These are phyloP conservation scores for Climacium dendroides DNA, from an alignment of 225 moss, liverwort and hornwort species.

Conservation along the genomic window DNA sequence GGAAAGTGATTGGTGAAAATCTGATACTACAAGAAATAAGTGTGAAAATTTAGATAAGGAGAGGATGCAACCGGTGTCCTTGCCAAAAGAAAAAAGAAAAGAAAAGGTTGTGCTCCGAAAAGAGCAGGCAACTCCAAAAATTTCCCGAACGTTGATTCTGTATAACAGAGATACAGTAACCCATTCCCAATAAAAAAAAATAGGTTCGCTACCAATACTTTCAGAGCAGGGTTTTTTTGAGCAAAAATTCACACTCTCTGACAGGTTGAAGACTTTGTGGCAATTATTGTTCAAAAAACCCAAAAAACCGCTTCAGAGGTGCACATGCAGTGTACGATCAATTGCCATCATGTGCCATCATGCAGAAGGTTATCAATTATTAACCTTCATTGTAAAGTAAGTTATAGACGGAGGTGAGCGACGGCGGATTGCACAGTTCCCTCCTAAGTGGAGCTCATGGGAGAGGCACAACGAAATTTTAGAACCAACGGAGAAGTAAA, in stretches of 20 bases:
- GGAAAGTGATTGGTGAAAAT: rapidly evolving
- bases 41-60: not conserved
- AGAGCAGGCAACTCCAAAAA: not conserved
- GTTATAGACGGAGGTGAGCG: not conserved
- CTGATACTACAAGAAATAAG: not conserved
- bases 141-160: not conserved
- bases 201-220: too few species aligned
- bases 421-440: not conserved
- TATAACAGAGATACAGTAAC: too few species aligned
- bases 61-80: not conserved
- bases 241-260: not conserved
- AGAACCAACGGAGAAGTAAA: too few species aligned
- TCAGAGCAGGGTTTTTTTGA: not conserved
- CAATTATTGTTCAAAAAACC: not conserved
- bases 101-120: too few species aligned
- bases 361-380: not conserved
- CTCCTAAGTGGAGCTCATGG: not conserved
- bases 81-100: too few species aligned
- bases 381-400: not conserved
- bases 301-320: not conserved
- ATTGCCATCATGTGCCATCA: not conserved
- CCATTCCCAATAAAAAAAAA: too few species aligned
- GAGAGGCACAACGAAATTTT: not conserved
- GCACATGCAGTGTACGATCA: not conserved
- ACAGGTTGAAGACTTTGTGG: not conserved